Conservation (phyloP, 495 filamentous ascomycete species). For the Terfezia claveryi region DNA sequence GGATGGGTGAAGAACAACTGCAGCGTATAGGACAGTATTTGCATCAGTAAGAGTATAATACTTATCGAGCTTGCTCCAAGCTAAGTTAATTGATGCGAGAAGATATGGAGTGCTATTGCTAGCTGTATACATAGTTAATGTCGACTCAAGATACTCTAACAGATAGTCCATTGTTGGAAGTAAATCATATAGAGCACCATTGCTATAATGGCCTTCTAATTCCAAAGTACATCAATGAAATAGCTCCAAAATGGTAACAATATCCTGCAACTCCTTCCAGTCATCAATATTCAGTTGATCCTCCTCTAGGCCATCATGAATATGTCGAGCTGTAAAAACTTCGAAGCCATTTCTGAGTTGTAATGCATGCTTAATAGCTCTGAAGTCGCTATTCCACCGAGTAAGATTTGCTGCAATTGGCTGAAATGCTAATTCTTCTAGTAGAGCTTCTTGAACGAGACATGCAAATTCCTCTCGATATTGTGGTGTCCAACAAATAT, state of each 20-base stretch:
- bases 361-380: constrained; percentile 1
- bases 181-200: too few relatives aligned
- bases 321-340: constrained; percentile 1
- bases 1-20: neutral
- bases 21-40: neutral
- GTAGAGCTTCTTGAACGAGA: neutral
- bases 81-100: neutral
- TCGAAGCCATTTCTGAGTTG: constrained; percentile 2
- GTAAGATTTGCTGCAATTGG: constrained; percentile 1
- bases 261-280: constrained; percentile 2
- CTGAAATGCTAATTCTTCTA: neutral
- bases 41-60: constrained; percentile 1
- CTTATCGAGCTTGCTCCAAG: neutral
- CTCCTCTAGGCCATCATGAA: neutral
- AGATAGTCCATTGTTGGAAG: too few relatives aligned
- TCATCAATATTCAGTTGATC: neutral
- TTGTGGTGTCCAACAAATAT: constrained; percentile 3
- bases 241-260: constrained; percentile 1
- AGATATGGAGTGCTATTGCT: neutral
- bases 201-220: neutral
- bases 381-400: constrained; percentile 5
- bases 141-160: too few relatives aligned
- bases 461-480: neutral
- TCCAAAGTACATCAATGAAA: constrained; percentile 1
- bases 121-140: too few relatives aligned